Evolutionary conservation across 768 basidiomycete genomes (phyloP).

Genomic region (Rhodotorula taiwanensis): DNA sequence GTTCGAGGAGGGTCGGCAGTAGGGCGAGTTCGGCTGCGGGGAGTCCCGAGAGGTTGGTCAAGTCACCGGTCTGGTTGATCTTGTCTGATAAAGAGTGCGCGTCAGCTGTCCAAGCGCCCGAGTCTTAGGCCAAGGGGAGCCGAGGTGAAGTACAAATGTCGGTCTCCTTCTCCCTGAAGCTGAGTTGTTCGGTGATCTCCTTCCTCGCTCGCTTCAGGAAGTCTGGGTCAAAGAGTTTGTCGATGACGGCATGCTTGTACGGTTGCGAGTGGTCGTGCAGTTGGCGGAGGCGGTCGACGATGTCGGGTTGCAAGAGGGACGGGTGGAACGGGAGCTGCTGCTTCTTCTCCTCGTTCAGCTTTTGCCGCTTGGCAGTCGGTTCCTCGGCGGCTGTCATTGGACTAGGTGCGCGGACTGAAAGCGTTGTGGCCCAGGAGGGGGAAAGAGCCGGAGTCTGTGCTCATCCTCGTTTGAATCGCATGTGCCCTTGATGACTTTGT

Average conservation of each 20-base stretch:
- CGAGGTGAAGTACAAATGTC: conserved; percentile 73
- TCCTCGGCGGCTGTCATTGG: background rate
- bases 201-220: conserved; percentile 73
- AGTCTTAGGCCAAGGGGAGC: no score
- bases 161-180: conserved; percentile 88
- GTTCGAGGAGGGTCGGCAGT: conserved; percentile 68
- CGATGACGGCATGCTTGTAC: conserved; percentile 60
- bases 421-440: background rate
- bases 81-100: no score
- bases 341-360: background rate
- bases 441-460: no score
- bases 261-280: conserved; percentile 23
- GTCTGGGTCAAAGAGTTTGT: conserved; percentile 74
- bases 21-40: conserved; percentile 66
- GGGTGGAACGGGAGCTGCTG: conserved; percentile 27
- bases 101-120: no score
- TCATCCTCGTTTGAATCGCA: no score
- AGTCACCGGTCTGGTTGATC: conserved; percentile 96
- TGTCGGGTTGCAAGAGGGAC: conserved; percentile 10
- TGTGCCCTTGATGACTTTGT: background rate
- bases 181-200: conserved; percentile 69
- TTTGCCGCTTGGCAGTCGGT: conserved; percentile 27
- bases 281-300: conserved; percentile 9
- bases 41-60: conserved; percentile 85
- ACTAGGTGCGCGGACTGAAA: background rate